Percentiles rank a stretch among this genome's conserved stretches.
Evolutionary conservation across 768 basidiomycete genomes (phyloP).

Genomic region (Hericium rajendrae): DNA sequence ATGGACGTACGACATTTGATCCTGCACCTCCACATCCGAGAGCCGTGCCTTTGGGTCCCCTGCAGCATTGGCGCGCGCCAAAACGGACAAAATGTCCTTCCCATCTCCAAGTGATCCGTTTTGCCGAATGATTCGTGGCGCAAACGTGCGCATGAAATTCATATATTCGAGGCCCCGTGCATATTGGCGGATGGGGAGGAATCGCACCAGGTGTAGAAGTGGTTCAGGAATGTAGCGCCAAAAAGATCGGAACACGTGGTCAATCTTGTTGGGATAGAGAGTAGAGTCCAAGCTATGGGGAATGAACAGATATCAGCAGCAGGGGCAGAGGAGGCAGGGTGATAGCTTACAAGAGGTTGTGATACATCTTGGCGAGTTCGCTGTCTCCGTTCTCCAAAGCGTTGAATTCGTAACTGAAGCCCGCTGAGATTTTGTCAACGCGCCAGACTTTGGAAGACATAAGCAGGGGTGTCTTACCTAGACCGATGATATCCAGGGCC

Average conservation of each 20-base stretch:
- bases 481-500: conserved; percentile 20
- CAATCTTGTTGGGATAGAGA: conserved; percentile 8
- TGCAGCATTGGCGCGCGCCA: conserved; percentile 10
- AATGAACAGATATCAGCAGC: neutral
- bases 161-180: conserved; percentile 6
- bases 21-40: neutral
- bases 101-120: conserved; percentile 2
- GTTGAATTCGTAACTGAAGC: conserved; percentile 11
- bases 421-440: neutral
- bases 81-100: conserved; percentile 11
- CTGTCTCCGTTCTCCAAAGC: conserved; percentile 6
- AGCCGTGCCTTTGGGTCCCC: conserved; percentile 1
- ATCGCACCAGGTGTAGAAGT: conserved; percentile 10
- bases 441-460: neutral
- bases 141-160: conserved; percentile 1
- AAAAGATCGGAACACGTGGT: conserved; percentile 6
- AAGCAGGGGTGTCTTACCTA: conserved; percentile 9
- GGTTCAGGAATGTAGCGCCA: conserved; percentile 8
- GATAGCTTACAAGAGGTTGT: conserved; percentile 8
- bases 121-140: conserved; percentile 2
- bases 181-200: conserved; percentile 10
- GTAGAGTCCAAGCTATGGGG: conserved; percentile 8
- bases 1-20: conserved; percentile 11
- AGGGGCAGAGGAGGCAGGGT: neutral
- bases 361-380: conserved; percentile 1